A percentile compares a stretch with the other conserved stretches of the same genome.
Conservation (phyloP, 441 rosid genomes). For the Oxalis stricta region DNA sequence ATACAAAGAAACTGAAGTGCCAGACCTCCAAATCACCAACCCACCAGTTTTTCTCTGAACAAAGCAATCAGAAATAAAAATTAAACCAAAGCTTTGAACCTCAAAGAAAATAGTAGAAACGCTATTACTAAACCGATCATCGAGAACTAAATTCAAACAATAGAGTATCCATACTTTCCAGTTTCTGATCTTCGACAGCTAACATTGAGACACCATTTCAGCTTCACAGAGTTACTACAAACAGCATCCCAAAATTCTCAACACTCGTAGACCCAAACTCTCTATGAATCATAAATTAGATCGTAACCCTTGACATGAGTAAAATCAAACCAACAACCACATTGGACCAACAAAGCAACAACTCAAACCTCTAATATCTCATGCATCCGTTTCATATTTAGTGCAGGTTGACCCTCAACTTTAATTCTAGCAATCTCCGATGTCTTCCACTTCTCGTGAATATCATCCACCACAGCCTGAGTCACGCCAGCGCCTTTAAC, state of each 20-base stretch:
- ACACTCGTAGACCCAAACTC: too few species aligned
- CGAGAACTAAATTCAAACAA: too few species aligned
- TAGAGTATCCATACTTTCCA: too few species aligned
- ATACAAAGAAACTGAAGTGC: conserved; percentile 61
- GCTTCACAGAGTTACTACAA: too few species aligned
- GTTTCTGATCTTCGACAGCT: too few species aligned
- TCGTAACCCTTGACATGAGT: conserved; percentile 1
- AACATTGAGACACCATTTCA: too few species aligned
- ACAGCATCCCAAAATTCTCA: too few species aligned
- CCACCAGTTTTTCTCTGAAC: conserved; percentile 88
- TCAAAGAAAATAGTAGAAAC: too few species aligned
- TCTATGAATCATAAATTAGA: background rate
- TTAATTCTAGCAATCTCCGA: conserved; percentile 72
- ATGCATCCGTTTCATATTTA: conserved; percentile 83
- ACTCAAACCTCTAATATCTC: conserved; percentile 80
- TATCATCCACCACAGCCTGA: conserved; percentile 51
- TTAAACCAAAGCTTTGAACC: too few species aligned
- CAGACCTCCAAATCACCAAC: conserved; percentile 92
- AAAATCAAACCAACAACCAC: conserved; percentile 4
- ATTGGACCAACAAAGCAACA: conserved; percentile 4
- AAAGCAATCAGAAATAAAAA: conserved; percentile 1
- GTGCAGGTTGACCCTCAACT: conserved; percentile 73
- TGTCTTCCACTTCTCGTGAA: conserved; percentile 69
- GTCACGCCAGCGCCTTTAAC: conserved; percentile 61
- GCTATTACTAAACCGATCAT: too few species aligned